phyloP scores from a whole-genome alignment of 768 basidiomycete genomes.

The Clavaria fumosa region DNA sequence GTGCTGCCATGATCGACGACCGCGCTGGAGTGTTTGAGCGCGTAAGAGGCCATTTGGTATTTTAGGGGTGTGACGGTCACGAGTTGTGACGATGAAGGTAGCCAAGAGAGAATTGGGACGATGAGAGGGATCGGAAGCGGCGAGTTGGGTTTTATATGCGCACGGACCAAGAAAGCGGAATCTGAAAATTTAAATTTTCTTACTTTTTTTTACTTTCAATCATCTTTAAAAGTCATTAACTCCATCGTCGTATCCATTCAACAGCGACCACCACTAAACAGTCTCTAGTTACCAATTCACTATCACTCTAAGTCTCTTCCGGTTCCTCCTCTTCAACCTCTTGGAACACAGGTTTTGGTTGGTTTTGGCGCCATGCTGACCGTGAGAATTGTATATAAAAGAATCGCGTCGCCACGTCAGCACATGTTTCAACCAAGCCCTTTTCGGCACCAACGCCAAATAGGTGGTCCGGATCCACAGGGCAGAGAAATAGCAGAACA shows the following conservation, averaged over 20 bases:
- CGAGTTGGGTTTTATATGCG: conserved; percentile 69
- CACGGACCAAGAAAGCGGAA: no score
- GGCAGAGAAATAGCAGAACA: conserved; percentile 9
- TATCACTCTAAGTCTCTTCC: conserved; percentile 15
- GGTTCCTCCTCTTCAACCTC: conserved; percentile 41
- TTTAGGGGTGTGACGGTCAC: conserved; percentile 52
- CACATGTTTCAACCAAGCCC: conserved; percentile 17
- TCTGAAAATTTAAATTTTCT: no score
- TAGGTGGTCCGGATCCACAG: no score
- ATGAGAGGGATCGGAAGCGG: conserved; percentile 55
- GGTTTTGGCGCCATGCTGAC: conserved; percentile 80
- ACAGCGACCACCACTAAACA: no score
- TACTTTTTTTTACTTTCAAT: no score
- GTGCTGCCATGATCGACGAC: no score
- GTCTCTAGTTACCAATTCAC: conserved; percentile 18
- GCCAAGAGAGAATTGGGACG: conserved; percentile 41
- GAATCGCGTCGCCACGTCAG: conserved; percentile 54
- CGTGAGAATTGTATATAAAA: no score
- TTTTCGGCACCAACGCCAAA: no score
- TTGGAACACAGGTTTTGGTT: conserved; percentile 77
- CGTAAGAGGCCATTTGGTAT: no score
- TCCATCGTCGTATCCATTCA: no score
- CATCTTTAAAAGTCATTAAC: no score
- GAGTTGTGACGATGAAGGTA: conserved; percentile 67
- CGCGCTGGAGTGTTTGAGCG: no score